phyloP scores from a whole-genome alignment of 106 monocot genomes.

The Agapanthus africanus region DNA sequence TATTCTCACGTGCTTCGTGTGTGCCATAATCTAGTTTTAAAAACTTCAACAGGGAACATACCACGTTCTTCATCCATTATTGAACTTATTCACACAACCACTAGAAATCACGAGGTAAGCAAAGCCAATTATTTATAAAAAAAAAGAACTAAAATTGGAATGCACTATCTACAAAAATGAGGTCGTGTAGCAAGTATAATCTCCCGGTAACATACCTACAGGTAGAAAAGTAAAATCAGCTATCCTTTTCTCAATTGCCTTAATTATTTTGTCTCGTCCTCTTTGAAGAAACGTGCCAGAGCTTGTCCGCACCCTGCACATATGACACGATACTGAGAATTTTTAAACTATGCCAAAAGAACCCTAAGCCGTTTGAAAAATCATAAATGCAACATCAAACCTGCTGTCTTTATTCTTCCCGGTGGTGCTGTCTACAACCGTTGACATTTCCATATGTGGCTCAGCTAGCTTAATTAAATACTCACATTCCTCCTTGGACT shows the following conservation, averaged over 20 bases:
- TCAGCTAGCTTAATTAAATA: constrained; percentile 44
- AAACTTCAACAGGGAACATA: no score
- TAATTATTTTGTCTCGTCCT: constrained; percentile 50
- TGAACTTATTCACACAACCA: no score
- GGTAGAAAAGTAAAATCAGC: constrained; percentile 63
- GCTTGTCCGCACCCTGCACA: constrained; percentile 56
- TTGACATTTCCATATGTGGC: constrained; percentile 53
- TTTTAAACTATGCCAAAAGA: not conserved
- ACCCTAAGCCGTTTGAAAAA: not conserved
- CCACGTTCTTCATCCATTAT: no score
- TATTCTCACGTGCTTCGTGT: no score
- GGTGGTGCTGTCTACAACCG: constrained; percentile 49
- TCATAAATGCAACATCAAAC: constrained; percentile 15
- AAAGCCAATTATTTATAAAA: not conserved
- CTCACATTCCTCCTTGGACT: constrained; percentile 70
- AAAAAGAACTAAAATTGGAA: not conserved
- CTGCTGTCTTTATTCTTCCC: constrained; percentile 70
- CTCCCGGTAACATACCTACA: constrained; percentile 37
- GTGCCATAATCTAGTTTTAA: no score
- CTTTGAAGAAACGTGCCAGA: constrained; percentile 60
- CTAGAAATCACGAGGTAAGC: not conserved
- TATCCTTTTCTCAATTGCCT: constrained; percentile 67
- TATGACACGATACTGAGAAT: not conserved
- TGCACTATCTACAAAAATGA: not conserved
- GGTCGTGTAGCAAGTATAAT: not conserved